Percentiles rank a stretch among this genome's conserved stretches.
phyloP scores from a whole-genome alignment of 1,284 basidiomycete species.

The Inonotus hispidus region DNA sequence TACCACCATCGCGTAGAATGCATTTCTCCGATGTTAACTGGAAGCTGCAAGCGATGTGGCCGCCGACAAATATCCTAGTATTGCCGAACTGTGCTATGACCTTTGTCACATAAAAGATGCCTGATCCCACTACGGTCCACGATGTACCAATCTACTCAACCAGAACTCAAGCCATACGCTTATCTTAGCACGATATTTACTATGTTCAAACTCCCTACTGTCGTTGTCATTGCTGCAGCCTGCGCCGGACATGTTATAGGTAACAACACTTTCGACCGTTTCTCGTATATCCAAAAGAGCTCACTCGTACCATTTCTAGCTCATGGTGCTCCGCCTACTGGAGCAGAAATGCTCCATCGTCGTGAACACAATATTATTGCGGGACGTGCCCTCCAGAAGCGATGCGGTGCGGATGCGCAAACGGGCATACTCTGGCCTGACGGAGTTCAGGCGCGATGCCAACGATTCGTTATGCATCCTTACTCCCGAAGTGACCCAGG shows the following conservation, averaged over 20 bases:
- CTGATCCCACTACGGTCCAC: too few relatives aligned
- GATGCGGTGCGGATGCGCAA: constrained; percentile 1
- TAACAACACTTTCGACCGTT: background rate
- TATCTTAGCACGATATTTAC: too few relatives aligned
- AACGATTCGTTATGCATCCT: constrained; percentile 10
- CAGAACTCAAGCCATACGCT: too few relatives aligned
- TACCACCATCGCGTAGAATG: too few relatives aligned
- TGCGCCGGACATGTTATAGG: background rate
- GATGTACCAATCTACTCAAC: too few relatives aligned
- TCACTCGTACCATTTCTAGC: background rate
- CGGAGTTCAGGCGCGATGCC: background rate
- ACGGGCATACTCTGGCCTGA: background rate
- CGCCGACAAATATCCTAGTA: too few relatives aligned
- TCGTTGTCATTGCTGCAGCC: background rate
- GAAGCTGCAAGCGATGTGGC: too few relatives aligned
- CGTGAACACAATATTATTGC: background rate
- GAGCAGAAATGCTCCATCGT: background rate
- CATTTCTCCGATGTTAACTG: too few relatives aligned
- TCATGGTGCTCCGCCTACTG: constrained; percentile 3
- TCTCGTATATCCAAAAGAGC: background rate
- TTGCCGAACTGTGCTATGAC: too few relatives aligned
- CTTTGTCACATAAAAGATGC: too few relatives aligned
- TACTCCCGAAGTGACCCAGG: constrained; percentile 12
- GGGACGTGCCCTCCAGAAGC: constrained; percentile 7
- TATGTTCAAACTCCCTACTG: background rate